Percentiles rank a stretch among this genome's conserved stretches.
These are phyloP conservation scores for Moricandia arvensis DNA, from an alignment of 345 rosid genomes.

Conservation along the genomic window DNA sequence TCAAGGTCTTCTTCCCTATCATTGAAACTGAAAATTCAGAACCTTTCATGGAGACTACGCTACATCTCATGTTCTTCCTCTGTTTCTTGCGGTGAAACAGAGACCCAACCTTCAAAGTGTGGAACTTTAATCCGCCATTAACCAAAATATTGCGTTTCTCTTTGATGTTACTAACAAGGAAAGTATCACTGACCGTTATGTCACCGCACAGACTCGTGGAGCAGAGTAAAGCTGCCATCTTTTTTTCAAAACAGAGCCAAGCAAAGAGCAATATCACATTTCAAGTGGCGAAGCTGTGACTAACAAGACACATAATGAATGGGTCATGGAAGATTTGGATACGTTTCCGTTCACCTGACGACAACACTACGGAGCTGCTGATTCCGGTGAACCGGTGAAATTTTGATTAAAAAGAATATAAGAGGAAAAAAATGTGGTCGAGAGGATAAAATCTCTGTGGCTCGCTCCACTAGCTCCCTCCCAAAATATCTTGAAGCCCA, in stretches of 20 bases:
- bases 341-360: conserved; percentile 11
- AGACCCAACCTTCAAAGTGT: conserved; percentile 42
- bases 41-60: conserved; percentile 35
- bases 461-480: conserved; percentile 6
- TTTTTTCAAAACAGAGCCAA: conserved; percentile 1
- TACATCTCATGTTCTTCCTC: conserved; percentile 42
- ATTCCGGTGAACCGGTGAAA: conserved; percentile 14
- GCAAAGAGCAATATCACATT: conserved; percentile 29
- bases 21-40: conserved; percentile 32
- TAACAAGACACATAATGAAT: neutral
- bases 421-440: neutral
- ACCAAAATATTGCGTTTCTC: conserved; percentile 23
- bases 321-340: neutral
- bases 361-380: neutral
- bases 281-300: conserved; percentile 1
- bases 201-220: conserved; percentile 45
- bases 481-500: conserved; percentile 28
- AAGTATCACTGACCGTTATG: conserved; percentile 31
- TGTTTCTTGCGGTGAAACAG: conserved; percentile 40
- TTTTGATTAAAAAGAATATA: neutral
- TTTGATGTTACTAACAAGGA: conserved; percentile 13
- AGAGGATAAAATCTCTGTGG: conserved; percentile 29
- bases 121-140: conserved; percentile 31
- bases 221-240: conserved; percentile 46
- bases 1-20: conserved; percentile 37